A percentile compares a stretch with the other conserved stretches of the same genome.
phyloP scores from a whole-genome alignment of 2,329 filamentous ascomycete genomes.

The Neofusicoccum umdonicola region DNA sequence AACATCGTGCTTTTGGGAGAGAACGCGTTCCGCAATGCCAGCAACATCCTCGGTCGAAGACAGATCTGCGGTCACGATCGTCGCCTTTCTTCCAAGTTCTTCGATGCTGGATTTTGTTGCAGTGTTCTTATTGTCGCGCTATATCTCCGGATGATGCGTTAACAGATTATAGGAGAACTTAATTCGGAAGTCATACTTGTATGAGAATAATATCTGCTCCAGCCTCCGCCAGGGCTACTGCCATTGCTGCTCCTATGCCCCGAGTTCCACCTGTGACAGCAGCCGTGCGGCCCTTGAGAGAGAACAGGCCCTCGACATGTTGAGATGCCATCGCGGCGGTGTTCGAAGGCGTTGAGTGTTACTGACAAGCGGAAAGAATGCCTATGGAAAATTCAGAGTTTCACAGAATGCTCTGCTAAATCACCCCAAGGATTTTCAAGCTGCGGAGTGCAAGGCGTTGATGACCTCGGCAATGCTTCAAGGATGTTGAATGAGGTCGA shows the following conservation, averaged over 20 bases:
- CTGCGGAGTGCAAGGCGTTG: no score
- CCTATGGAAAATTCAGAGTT: neutral
- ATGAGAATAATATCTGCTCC: slow-evolving; percentile 51
- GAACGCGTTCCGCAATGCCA: slow-evolving; percentile 57
- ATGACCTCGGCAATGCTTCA: neutral
- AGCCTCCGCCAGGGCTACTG: slow-evolving; percentile 49
- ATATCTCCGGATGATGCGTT: neutral
- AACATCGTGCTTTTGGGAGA: slow-evolving; percentile 61
- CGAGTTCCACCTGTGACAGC: slow-evolving; percentile 50
- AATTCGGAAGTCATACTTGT: slow-evolving; percentile 29
- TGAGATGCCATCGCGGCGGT: neutral
- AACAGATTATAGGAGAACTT: neutral
- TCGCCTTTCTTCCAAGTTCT: neutral
- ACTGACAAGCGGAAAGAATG: neutral
- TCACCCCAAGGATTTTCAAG: neutral
- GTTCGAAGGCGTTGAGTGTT: neutral
- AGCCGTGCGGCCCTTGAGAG: slow-evolving; percentile 49
- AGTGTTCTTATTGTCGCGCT: neutral
- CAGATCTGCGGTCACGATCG: neutral
- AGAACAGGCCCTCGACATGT: slow-evolving; percentile 45
- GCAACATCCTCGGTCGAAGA: slow-evolving; percentile 50
- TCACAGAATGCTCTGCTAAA: neutral
- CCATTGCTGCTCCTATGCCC: slow-evolving; percentile 52
- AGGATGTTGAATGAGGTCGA: neutral
- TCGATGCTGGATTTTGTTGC: neutral